Conservation (phyloP, 768 basidiomycete species). For the Pulveroboletus sp. region DNA sequence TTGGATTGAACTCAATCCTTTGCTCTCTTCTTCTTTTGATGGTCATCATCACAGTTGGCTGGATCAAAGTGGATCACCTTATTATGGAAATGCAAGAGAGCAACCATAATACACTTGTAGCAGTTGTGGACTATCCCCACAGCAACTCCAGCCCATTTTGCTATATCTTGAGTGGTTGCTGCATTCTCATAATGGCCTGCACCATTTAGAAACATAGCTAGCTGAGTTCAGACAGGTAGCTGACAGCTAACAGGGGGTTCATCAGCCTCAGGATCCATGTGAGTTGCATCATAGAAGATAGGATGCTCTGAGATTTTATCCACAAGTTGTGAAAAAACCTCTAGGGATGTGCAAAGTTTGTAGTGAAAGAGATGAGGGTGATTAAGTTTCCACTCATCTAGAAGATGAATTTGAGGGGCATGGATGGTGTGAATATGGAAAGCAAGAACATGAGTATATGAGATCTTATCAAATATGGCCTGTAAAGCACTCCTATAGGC, state of each 20-base stretch:
- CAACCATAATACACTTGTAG: too few relatives aligned
- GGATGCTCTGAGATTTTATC: constrained; percentile 20
- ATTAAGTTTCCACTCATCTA: constrained; percentile 7
- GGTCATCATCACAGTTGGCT: background rate
- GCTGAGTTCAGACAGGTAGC: constrained; percentile 27
- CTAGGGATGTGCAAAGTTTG: constrained; percentile 26
- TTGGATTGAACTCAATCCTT: background rate
- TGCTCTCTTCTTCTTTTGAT: background rate
- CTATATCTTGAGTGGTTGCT: too few relatives aligned
- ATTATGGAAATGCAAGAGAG: too few relatives aligned
- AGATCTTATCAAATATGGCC: too few relatives aligned
- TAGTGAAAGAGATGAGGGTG: constrained; percentile 21
- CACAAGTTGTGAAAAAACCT: constrained; percentile 23
- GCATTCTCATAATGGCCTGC: too few relatives aligned
- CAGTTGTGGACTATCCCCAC: too few relatives aligned
- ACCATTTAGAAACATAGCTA: constrained; percentile 20
- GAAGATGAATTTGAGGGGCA: constrained; percentile 11
- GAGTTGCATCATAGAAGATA: constrained; percentile 28
- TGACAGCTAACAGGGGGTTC: constrained; percentile 19
- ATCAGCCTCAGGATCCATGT: background rate
- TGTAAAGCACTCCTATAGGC: too few relatives aligned
- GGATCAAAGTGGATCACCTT: too few relatives aligned
- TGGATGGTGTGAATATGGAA: constrained; percentile 3
- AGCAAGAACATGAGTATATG: too few relatives aligned
- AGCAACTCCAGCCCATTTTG: too few relatives aligned